Evolutionary conservation across 306 rosid genomes (phyloP).

Genomic region (Cucurbita pepo): DNA sequence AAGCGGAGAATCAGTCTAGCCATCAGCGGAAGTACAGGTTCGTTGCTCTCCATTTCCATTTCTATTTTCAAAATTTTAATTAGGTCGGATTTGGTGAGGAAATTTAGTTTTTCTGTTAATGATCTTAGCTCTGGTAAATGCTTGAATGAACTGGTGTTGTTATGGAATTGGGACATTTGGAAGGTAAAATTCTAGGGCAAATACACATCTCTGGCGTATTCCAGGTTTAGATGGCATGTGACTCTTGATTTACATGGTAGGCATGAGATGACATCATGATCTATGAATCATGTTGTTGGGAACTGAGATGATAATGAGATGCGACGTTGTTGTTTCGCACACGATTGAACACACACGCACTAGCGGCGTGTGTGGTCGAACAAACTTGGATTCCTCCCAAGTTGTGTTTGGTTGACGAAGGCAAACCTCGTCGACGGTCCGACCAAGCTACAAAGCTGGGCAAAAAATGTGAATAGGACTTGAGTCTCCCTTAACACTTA

Average conservation of each 20-base stretch:
- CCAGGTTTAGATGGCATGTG: not conserved
- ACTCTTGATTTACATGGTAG: not conserved
- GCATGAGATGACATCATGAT: too few species aligned
- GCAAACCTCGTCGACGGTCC: too few species aligned
- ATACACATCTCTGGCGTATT: not conserved
- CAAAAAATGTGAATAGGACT: too few species aligned
- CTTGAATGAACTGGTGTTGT: not conserved
- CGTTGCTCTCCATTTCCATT: not conserved
- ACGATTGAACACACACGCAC: too few species aligned
- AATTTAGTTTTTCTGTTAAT: not conserved
- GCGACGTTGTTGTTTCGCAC: too few species aligned
- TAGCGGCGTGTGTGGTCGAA: too few species aligned
- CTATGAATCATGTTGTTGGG: too few species aligned
- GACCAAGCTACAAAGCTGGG: too few species aligned
- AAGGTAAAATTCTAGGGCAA: not conserved
- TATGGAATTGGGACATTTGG: not conserved
- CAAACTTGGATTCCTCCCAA: too few species aligned
- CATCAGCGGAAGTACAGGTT: constrained; percentile 72
- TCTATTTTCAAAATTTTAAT: not conserved
- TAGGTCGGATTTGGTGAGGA: not conserved
- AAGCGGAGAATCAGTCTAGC: constrained; percentile 76
- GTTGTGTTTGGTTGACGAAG: too few species aligned
- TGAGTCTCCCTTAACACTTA: too few species aligned
- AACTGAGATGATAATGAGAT: too few species aligned
- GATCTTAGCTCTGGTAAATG: not conserved